Conservation (phyloP, 2,329 filamentous ascomycete genomes). For the Talaromyces rugulosus region DNA sequence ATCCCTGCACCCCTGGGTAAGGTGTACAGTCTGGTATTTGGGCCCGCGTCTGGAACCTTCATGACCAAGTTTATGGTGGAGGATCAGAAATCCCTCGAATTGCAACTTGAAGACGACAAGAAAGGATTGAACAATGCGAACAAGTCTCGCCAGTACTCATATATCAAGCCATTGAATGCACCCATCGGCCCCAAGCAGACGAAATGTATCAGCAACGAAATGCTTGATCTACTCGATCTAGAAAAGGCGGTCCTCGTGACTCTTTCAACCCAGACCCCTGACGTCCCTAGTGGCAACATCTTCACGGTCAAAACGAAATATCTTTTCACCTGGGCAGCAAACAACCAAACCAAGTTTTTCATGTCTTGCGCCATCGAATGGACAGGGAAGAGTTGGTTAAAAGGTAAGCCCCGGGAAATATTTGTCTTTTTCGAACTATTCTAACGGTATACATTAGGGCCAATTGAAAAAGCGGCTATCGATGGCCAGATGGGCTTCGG, state of each 20-base stretch:
- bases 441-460: slow-evolving; percentile 73
- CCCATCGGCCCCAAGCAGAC: slow-evolving; percentile 90
- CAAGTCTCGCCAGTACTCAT: slow-evolving; percentile 70
- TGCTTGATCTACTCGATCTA: slow-evolving; percentile 76
- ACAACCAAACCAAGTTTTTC: slow-evolving; percentile 77
- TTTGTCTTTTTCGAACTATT: slow-evolving; percentile 90
- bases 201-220: slow-evolving; percentile 85
- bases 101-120: slow-evolving; percentile 78
- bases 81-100: slow-evolving; percentile 85
- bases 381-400: slow-evolving; percentile 97
- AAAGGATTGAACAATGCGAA: slow-evolving; percentile 72
- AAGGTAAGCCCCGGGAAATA: slow-evolving; percentile 57
- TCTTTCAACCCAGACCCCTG: slow-evolving; percentile 81
- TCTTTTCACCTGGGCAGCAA: slow-evolving; percentile 86
- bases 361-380: slow-evolving; percentile 92
- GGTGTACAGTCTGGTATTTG: slow-evolving; percentile 84
- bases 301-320: slow-evolving; percentile 93
- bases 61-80: slow-evolving; percentile 81
- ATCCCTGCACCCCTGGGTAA: slow-evolving; percentile 87
- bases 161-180: slow-evolving; percentile 83
- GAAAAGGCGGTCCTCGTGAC: slow-evolving; percentile 83
- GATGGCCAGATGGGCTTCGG: slow-evolving; percentile 84
- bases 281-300: slow-evolving; percentile 89
- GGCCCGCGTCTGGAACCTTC: slow-evolving; percentile 70
- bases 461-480: slow-evolving; percentile 92